Evolutionary conservation across 2,329 filamentous ascomycete species (phyloP), one percentile per base, ranked within the genome.

Genomic region (Neopestalotiopsis sp.): DNA sequence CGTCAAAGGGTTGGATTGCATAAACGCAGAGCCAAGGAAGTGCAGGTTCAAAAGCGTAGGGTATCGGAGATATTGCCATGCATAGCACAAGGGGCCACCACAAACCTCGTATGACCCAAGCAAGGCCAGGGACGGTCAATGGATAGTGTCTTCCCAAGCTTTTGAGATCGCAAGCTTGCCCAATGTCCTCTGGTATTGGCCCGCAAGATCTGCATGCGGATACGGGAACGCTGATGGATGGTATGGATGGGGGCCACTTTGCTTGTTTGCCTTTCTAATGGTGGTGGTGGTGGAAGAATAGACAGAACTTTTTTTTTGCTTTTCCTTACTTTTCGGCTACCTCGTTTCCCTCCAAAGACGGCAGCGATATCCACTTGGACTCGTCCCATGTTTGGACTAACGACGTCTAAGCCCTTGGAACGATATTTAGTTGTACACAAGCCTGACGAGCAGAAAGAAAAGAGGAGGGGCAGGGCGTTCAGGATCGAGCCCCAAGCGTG

Each of bases 21-120:
- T 62, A 34, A 34, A 49, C 45, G 20, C 38, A 65, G 45, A 28
- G 62, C 32, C 38, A 65, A 45, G 62, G 45, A 53, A n/a, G 45
- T 7, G 62, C 20, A 20, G 62, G 20, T 24, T 67, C 6, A n/a
- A 59, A 5, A 38, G 45, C 13, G 34, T n/a, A n/a, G 14, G 13
- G 65, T 61, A 67, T 59, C 65, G 65, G 65, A 67, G 53, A 34
- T 61, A 67, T 67, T 67, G 32, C 65, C 65, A 42, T 45, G 61
- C 61, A 45, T 24, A 64, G 61, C 40, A 28, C 61, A 45, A 64
- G 56, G 65, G 32, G 65, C 34, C 56, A 45, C 65, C 24, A 38
- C 65, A 49, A 30, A 61, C 65, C 65, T 67, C 65, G 65, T 67
- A 67, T 67, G 53, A 67, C 45, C 40, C 28, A 34, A 32, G 45